phyloP scores from a whole-genome alignment of 805 yeast species.

The Cyberlindnera maritima region DNA sequence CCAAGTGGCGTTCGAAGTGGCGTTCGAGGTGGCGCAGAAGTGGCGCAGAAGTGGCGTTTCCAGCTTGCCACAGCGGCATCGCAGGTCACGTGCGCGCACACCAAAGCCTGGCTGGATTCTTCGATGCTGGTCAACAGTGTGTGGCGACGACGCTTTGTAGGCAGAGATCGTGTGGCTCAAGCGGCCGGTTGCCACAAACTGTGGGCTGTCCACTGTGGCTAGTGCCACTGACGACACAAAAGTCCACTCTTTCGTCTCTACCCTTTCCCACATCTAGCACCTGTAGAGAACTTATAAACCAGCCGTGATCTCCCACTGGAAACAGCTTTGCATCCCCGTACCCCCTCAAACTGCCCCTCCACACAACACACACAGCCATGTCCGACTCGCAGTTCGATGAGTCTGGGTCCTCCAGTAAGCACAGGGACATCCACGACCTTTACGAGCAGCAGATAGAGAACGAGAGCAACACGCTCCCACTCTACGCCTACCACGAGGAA shows the following conservation, averaged over 20 bases:
- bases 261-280: no score
- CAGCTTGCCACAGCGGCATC: not conserved
- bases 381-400: not conserved
- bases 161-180: not conserved
- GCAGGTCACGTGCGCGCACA: conserved; percentile 9
- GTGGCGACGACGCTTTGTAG: not conserved
- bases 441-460: conserved; percentile 15
- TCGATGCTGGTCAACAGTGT: not conserved
- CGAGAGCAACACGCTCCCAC: conserved; percentile 6
- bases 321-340: not conserved
- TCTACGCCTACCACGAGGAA: conserved; percentile 10
- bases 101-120: not conserved
- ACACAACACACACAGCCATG: not conserved
- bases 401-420: conserved; percentile 9
- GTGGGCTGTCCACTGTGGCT: not conserved
- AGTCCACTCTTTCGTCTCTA: not conserved
- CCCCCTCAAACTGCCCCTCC: not conserved
- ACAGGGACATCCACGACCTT: conserved; percentile 13
- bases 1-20: not conserved
- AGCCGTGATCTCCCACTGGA: no score
- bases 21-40: not conserved
- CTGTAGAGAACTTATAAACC: not conserved
- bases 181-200: not conserved
- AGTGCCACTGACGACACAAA: not conserved
- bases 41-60: conserved; percentile 1